Evolutionary conservation across 139 green algal species (phyloP).

Genomic region (Chlorella sp.): DNA sequence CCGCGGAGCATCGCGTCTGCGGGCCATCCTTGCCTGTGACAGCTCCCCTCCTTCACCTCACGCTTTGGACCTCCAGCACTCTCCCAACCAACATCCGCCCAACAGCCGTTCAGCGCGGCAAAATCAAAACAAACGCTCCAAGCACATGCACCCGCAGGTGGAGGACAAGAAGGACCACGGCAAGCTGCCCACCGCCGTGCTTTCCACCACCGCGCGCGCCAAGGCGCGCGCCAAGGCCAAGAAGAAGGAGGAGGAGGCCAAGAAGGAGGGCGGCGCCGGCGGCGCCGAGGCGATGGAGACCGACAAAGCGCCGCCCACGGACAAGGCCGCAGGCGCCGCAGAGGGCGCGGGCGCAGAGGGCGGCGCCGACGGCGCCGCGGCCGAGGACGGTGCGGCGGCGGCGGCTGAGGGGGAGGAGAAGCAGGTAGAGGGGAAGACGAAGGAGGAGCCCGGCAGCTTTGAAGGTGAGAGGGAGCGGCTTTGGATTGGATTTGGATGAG

Average conservation of each 20-base stretch:
- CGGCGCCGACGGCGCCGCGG: constrained; percentile 33
- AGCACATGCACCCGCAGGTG: no score
- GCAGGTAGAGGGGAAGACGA: constrained; percentile 33
- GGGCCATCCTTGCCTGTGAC: no score
- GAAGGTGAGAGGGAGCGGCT: constrained; percentile 2
- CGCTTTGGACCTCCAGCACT: no score
- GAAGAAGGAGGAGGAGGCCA: constrained; percentile 64
- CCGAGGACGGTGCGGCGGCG: constrained; percentile 64
- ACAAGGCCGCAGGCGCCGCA: constrained; percentile 13
- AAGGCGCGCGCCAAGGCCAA: constrained; percentile 82
- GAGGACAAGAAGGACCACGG: constrained; percentile 54
- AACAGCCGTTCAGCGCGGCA: no score
- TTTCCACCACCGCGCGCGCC: constrained; percentile 92
- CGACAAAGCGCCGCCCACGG: constrained; percentile 14
- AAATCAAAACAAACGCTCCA: no score
- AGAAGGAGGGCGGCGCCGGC: constrained; percentile 7
- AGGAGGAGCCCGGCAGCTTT: constrained; percentile 71
- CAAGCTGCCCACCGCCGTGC: constrained; percentile 88
- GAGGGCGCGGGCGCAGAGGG: constrained; percentile 28
- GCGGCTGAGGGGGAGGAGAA: constrained; percentile 38
- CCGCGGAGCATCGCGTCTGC: no score
- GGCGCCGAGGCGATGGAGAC: constrained; percentile 38
- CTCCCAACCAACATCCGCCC: no score
- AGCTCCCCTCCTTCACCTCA: no score
- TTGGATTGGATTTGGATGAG: background rate